phyloP scores from a whole-genome alignment of 495 filamentous ascomycete species.

The Arthonia radiata region DNA sequence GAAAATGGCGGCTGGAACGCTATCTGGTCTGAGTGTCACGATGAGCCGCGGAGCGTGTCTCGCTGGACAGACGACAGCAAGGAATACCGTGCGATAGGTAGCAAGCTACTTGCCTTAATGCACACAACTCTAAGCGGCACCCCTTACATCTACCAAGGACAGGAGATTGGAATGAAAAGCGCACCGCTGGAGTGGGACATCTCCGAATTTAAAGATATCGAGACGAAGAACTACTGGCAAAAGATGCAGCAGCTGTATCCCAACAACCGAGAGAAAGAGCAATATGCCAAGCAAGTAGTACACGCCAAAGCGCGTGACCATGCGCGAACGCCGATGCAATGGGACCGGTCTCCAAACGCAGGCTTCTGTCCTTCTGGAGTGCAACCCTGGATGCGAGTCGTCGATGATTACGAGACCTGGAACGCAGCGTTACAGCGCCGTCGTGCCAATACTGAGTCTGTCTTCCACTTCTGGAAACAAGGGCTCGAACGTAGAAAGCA shows the following conservation, averaged over 20 bases:
- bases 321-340: conserved; percentile 36
- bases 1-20: conserved; percentile 11
- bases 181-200: conserved; percentile 37
- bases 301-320: conserved; percentile 35
- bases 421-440: conserved; percentile 27
- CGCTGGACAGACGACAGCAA: conserved; percentile 8
- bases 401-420: conserved; percentile 22
- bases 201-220: conserved; percentile 47
- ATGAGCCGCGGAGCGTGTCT: conserved; percentile 9
- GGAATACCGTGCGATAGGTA: conserved; percentile 7
- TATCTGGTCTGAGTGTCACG: conserved; percentile 12
- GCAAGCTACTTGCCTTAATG: conserved; percentile 26
- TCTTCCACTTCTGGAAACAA: conserved; percentile 26
- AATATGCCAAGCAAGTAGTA: conserved; percentile 34
- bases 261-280: conserved; percentile 10
- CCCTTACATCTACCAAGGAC: conserved; percentile 50
- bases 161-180: conserved; percentile 56
- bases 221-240: conserved; percentile 38
- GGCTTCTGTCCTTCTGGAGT: conserved; percentile 28
- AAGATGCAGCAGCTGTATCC: conserved; percentile 4
- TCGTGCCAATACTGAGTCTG: conserved; percentile 19
- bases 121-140: conserved; percentile 37
- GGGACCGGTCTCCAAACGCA: conserved; percentile 24
- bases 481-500: conserved; percentile 28
- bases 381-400: conserved; percentile 37